Base-by-base conservation (phyloP, 257 asterid species). In the Jacaranda copaia region DNA sequence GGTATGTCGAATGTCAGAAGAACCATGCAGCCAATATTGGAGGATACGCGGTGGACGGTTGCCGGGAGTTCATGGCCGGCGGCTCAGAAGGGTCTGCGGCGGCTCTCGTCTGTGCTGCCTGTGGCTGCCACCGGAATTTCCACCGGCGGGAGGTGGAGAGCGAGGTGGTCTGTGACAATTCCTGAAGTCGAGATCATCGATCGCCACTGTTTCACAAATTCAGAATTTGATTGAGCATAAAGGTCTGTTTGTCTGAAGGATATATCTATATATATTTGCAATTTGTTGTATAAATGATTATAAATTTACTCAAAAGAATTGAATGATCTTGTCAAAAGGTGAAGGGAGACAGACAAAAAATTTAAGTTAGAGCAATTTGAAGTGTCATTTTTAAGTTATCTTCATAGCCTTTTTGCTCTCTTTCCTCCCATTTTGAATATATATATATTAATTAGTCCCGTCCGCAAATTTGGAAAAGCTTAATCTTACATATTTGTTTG, bases 21-120 rank as follows among this genome's bases (percentile, higher is more conserved):
- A 89, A 89, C 43, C 93, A 89, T 56, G 93, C 93, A 60, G 91
- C 89, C 5, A 87, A 82, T 69, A 85, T 87, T 40, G 93, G 93
- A 4, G 93, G 93, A 2, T 78, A 85, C 68, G 93, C 89, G 0
- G 93, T 89, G 3, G 93, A 89, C 15, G 93, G 93, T 0, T 89
- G 93, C 84, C 86, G 93, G 71, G 93, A 89, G 70, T 89, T 89
- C 84, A 87, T 89, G 91, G 87, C 93, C 51, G 83, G 91, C 11
- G 90, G 93, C 2, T 83, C 53, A 0, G 91, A 87, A 40, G 93
- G 91, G 25, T 82, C 87, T 0, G 75, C 77, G 4, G 85, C 79
- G 3, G 88, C 90, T 0, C 88, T 87, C 49, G 72, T 69, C 68
- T 89, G 93, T 45, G 93, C 93, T 43, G 93, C 93, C 77, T 89